A percentile compares a stretch with the other conserved stretches of the same genome.
Conservation (phyloP, 208 protist genomes). For the Strigomonas galati region DNA sequence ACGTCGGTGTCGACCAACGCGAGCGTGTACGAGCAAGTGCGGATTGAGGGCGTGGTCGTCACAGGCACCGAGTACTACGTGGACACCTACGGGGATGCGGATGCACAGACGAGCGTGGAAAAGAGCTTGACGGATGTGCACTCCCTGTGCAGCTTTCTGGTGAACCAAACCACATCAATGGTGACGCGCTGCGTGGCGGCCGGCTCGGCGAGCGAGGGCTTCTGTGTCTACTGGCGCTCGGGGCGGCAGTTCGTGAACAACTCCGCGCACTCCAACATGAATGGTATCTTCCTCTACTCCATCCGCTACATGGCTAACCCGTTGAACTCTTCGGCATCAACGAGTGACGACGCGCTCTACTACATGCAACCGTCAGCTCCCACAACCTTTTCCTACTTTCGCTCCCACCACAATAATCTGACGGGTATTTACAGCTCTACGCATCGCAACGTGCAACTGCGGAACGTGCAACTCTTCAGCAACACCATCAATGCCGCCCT, state of each 20-base stretch:
- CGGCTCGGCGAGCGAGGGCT: conserved; percentile 46
- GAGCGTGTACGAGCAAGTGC: conserved; percentile 10
- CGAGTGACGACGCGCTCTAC: background rate
- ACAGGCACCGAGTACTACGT: conserved; percentile 30
- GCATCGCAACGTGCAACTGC: conserved; percentile 22
- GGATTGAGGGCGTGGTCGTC: conserved; percentile 25
- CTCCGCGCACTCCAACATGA: conserved; percentile 29
- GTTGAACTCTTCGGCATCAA: background rate
- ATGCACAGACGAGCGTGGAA: background rate
- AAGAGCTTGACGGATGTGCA: conserved; percentile 7
- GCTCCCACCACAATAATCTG: conserved; percentile 23
- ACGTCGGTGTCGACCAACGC: background rate
- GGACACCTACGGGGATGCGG: conserved; percentile 1
- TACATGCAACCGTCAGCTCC: background rate
- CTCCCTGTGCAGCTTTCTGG: conserved; percentile 33
- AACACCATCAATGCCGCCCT: conserved; percentile 35
- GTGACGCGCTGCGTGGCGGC: conserved; percentile 4
- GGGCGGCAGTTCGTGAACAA: conserved; percentile 11
- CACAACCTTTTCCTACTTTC: conserved; percentile 12
- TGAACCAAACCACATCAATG: conserved; percentile 19
- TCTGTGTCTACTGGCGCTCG: conserved; percentile 29
- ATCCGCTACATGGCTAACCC: background rate
- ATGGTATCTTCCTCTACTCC: conserved; percentile 37
- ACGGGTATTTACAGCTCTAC: conserved; percentile 39
- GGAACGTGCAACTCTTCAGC: conserved; percentile 24